Percentiles rank a stretch among this genome's conserved stretches.
Evolutionary conservation across 2,329 filamentous ascomycete species (phyloP).

Genomic region (Fusarium succisae): DNA sequence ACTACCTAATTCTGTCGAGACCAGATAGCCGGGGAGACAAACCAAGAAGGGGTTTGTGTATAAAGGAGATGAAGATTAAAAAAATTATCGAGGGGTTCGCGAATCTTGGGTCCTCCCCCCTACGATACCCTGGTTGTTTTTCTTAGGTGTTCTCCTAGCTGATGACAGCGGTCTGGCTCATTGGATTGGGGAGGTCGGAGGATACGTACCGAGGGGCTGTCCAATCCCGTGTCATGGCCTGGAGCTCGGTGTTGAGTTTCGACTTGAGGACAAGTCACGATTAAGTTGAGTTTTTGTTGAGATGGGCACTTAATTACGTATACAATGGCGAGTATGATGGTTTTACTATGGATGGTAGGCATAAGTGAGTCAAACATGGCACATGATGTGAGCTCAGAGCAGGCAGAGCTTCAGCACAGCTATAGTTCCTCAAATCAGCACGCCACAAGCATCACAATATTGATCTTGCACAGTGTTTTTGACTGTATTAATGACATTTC

Average conservation of each 20-base stretch:
- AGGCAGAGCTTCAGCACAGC: neutral
- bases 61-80: neutral
- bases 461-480: neutral
- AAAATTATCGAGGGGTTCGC: conserved; percentile 29
- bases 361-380: neutral
- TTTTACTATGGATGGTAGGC: neutral
- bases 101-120: conserved; percentile 33
- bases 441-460: neutral
- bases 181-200: conserved; percentile 19
- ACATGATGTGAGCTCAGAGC: neutral
- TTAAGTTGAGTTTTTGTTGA: neutral
- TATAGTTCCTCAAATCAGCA: neutral
- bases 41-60: neutral
- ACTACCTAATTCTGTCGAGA: conserved; percentile 10
- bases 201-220: conserved; percentile 27
- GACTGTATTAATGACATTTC: conserved; percentile 24
- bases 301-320: neutral
- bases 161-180: conserved; percentile 23
- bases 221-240: conserved; percentile 34
- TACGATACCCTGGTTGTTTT: conserved; percentile 41
- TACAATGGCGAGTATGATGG: neutral
- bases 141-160: conserved; percentile 37
- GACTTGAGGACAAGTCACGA: neutral
- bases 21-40: neutral
- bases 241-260: neutral